Evolutionary conservation across 1,284 basidiomycete genomes (phyloP).

Genomic region (Bjerkandera adusta): DNA sequence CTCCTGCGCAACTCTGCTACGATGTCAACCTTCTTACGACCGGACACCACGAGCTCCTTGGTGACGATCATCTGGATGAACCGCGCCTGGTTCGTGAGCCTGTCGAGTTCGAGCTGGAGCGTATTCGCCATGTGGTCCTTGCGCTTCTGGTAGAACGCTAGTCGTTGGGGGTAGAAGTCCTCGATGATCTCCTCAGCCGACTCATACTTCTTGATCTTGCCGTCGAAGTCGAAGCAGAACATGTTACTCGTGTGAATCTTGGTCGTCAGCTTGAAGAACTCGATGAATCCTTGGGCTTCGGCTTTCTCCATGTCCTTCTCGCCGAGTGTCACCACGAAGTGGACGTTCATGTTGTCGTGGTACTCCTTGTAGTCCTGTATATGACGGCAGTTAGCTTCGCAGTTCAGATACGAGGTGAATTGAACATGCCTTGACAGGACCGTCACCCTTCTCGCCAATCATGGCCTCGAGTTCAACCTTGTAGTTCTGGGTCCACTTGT

Average conservation of each 20-base stretch:
- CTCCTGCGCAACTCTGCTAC: conserved; percentile 81
- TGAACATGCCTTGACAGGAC: conserved; percentile 57
- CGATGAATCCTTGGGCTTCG: conserved; percentile 84
- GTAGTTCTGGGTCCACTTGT: conserved; percentile 93
- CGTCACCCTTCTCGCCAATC: conserved; percentile 72
- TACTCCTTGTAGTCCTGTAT: conserved; percentile 92
- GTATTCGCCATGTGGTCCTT: conserved; percentile 93
- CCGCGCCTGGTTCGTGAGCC: conserved; percentile 91
- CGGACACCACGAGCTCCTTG: conserved; percentile 87
- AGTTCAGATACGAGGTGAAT: neutral
- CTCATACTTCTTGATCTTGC: conserved; percentile 94
- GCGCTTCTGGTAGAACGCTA: conserved; percentile 92
- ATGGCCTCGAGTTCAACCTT: conserved; percentile 88
- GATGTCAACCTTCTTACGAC: conserved; percentile 88
- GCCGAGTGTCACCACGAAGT: conserved; percentile 85
- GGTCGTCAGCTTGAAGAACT: conserved; percentile 88
- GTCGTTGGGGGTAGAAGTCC: conserved; percentile 89
- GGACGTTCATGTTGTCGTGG: conserved; percentile 90
- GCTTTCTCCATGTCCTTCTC: conserved; percentile 85
- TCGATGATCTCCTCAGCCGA: conserved; percentile 91
- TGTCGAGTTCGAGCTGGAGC: conserved; percentile 82
- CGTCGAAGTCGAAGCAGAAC: conserved; percentile 97
- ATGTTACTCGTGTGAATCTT: conserved; percentile 93
- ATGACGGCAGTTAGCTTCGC: neutral
- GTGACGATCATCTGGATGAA: conserved; percentile 97